phyloP scores from a whole-genome alignment of 805 yeast species.

The Zygosaccharomyces rouxii region DNA sequence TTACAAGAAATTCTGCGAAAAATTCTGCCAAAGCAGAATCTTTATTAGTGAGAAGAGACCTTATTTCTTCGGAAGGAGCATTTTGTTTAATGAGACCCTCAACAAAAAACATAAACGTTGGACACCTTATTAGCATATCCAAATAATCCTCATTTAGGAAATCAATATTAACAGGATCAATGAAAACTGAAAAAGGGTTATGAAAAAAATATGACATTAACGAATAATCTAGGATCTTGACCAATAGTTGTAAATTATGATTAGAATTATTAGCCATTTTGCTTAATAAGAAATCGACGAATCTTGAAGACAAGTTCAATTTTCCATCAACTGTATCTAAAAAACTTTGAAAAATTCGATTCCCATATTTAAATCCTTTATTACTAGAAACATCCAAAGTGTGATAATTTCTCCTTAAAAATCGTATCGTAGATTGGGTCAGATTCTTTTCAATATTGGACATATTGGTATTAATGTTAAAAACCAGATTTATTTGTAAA shows the following conservation, averaged over 20 bases:
- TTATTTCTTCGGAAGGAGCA: conserved; percentile 28
- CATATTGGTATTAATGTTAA: conserved; percentile 33
- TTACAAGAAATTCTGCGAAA: conserved; percentile 33
- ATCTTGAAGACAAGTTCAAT: conserved; percentile 30
- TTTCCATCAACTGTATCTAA: conserved; percentile 35
- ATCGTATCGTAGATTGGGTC: conserved; percentile 30
- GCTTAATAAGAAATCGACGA: conserved; percentile 29
- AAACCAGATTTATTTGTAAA: conserved; percentile 28
- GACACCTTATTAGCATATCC: conserved; percentile 28
- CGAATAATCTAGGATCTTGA: conserved; percentile 33
- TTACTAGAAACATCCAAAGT: conserved; percentile 33
- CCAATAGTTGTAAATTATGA: conserved; percentile 31
- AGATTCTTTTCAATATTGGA: conserved; percentile 34
- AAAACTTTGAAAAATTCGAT: conserved; percentile 33
- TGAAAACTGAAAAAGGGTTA: conserved; percentile 35
- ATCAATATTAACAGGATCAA: conserved; percentile 34
- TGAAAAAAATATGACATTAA: conserved; percentile 35
- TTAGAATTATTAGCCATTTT: conserved; percentile 34
- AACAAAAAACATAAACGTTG: conserved; percentile 35
- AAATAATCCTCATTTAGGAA: conserved; percentile 28
- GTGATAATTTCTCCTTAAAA: conserved; percentile 26
- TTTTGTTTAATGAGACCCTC: conserved; percentile 28
- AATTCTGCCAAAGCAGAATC: conserved; percentile 28
- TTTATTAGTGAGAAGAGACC: conserved; percentile 23
- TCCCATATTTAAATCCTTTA: conserved; percentile 33